These are phyloP conservation scores for Gymnopilus dilepis DNA, from an alignment of 768 basidiomycete genomes.

Conservation along the genomic window DNA sequence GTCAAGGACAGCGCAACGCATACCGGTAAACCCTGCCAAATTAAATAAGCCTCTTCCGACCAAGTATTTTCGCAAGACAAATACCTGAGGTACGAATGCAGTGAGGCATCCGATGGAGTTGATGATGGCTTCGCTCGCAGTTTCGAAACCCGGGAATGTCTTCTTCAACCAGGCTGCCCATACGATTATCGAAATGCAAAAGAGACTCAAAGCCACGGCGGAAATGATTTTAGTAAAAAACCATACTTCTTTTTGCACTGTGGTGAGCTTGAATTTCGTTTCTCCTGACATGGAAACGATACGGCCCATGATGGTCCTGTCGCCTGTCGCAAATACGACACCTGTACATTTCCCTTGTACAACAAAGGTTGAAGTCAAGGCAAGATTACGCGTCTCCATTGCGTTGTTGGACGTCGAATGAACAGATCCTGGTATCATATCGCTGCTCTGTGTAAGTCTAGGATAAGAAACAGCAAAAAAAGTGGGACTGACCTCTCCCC, in stretches of 20 bases:
- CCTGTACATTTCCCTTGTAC: conserved; percentile 47
- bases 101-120: conserved; percentile 45
- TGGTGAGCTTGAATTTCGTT: conserved; percentile 50
- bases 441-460: conserved; percentile 29
- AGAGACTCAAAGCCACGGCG: conserved; percentile 43
- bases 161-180: conserved; percentile 49
- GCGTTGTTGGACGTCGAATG: conserved; percentile 56
- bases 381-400: conserved; percentile 52
- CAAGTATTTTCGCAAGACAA: conserved; percentile 2
- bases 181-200: conserved; percentile 44
- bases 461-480: conserved; percentile 1
- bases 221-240: conserved; percentile 61
- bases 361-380: conserved; percentile 49
- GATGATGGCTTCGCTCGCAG: conserved; percentile 39
- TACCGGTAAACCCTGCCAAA: conserved; percentile 40
- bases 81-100: conserved; percentile 47
- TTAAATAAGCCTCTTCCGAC: background rate
- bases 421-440: conserved; percentile 49
- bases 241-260: conserved; percentile 53
- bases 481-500: conserved; percentile 43
- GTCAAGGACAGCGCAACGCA: conserved; percentile 59
- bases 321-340: conserved; percentile 47
- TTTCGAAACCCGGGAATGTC: conserved; percentile 37
- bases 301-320: conserved; percentile 54
- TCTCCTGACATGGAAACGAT: conserved; percentile 59